These are phyloP conservation scores for Casuarina cunninghamiana DNA, from an alignment of 306 rosid species.

Conservation along the genomic window DNA sequence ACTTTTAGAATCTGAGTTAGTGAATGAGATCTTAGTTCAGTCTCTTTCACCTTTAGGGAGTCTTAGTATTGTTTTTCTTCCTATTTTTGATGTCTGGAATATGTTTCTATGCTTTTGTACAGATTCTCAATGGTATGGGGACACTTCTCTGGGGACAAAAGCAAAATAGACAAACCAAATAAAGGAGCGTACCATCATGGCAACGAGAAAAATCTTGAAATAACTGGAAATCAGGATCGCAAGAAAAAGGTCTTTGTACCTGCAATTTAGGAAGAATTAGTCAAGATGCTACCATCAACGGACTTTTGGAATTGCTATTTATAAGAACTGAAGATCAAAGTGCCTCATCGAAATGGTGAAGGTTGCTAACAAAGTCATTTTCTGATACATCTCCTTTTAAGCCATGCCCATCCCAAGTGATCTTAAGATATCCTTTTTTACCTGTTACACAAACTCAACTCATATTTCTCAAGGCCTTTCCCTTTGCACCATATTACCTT, in stretches of 20 bases:
- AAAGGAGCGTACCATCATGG: slow-evolving; percentile 66
- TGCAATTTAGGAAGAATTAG: slow-evolving; percentile 29
- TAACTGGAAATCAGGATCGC: slow-evolving; percentile 78
- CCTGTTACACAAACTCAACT: background rate
- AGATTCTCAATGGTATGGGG: too few relatives aligned
- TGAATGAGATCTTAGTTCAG: too few relatives aligned
- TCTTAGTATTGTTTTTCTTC: too few relatives aligned
- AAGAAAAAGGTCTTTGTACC: slow-evolving; percentile 58
- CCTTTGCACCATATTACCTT: background rate
- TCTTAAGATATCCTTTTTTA: background rate
- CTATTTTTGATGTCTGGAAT: too few relatives aligned
- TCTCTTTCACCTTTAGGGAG: too few relatives aligned
- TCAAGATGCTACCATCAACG: background rate
- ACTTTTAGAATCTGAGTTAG: too few relatives aligned
- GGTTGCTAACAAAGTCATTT: slow-evolving; percentile 18
- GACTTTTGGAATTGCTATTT: background rate
- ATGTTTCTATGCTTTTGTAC: too few relatives aligned
- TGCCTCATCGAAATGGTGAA: slow-evolving; percentile 5
- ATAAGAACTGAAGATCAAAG: background rate
- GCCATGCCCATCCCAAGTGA: slow-evolving; percentile 11
- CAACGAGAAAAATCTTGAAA: slow-evolving; percentile 78
- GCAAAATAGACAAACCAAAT: too few relatives aligned
- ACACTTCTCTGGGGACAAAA: too few relatives aligned
- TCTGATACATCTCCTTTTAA: background rate
- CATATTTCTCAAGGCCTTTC: background rate